Evolutionary conservation across 257 asterid species (phyloP), one percentile per base, ranked within the genome.

Genomic region (Euphrasia confusa): DNA sequence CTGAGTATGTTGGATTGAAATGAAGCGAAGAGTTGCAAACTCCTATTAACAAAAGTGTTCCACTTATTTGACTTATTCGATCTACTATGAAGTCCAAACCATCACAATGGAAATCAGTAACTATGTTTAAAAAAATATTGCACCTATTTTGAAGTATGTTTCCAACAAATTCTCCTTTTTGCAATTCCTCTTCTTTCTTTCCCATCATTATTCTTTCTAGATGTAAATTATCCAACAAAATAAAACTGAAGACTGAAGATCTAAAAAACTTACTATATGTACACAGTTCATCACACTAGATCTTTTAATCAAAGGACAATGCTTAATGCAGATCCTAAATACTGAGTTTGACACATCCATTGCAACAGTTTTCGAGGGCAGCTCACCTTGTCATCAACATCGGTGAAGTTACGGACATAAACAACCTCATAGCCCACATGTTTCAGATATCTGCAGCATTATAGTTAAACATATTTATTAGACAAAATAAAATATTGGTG

Each of bases 341-440:
- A 48, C 13, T 37, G 45, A 21, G 24, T 49, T 49, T 58, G 13
- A 39, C 10, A 18, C 12, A 56, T 47, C 8, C 12, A 24, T 54
- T 30, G 12, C 18, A 1, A 48, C 18, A 14, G 21, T 18, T 18
- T 32, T 5, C 27, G 12, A 50, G 32, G 67, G 54, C 37, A 44
- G 58, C 80, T 81, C 74, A 79, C 93, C 95, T 84, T 87, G 74
- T 87, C 90, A 75, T 87, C 95, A 5, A 84, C 84, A 66, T 87
- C 90, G 4, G 93, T 87, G 80, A 84, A 87, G 73, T 87, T 87
- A 60, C 88, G 88, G 18, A 84, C 95, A 72, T 84, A 87, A 61
- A 72, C 71, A 71, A 87, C 95, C 58, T 87, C 90, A 54, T 82
- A 87, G 26, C 88, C 90, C 77, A 87, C 32, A 67, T 75, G 70